These are phyloP conservation scores for Baudoinia panamericana DNA, from an alignment of 495 filamentous ascomycete species.

Conservation along the genomic window DNA sequence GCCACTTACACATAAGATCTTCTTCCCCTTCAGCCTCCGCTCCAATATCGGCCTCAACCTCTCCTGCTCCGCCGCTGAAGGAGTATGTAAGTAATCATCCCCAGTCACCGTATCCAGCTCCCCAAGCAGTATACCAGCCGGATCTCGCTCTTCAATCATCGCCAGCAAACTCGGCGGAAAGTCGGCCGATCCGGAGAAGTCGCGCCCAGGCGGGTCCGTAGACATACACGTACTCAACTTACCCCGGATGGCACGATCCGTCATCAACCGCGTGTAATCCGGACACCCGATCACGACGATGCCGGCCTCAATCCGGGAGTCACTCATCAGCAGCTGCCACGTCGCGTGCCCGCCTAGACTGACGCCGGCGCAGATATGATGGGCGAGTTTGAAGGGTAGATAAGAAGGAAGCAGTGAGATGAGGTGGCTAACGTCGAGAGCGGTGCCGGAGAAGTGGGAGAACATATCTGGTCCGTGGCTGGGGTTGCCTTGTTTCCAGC, in stretches of 20 bases:
- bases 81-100: conserved; percentile 25
- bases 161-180: conserved; percentile 57
- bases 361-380: conserved; percentile 40
- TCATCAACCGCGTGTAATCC: conserved; percentile 68
- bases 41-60: conserved; percentile 38
- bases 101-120: conserved; percentile 25
- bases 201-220: conserved; percentile 43
- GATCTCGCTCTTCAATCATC: conserved; percentile 32
- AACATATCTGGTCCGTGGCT: conserved; percentile 87
- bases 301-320: conserved; percentile 60
- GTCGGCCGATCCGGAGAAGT: conserved; percentile 61
- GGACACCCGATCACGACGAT: conserved; percentile 80
- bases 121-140: conserved; percentile 42
- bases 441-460: conserved; percentile 39
- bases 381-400: conserved; percentile 52
- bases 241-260: conserved; percentile 61
- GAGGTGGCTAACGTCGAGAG: conserved; percentile 49
- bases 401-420: conserved; percentile 67
- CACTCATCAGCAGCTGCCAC: conserved; percentile 68
- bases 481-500: conserved; percentile 68
- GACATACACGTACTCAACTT: conserved; percentile 46
- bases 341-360: conserved; percentile 80
- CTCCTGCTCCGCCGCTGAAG: conserved; percentile 27
- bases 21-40: conserved; percentile 52
- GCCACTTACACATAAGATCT: conserved; percentile 64